phyloP scores from a whole-genome alignment of 768 basidiomycete species.

The Mycena vitilis region DNA sequence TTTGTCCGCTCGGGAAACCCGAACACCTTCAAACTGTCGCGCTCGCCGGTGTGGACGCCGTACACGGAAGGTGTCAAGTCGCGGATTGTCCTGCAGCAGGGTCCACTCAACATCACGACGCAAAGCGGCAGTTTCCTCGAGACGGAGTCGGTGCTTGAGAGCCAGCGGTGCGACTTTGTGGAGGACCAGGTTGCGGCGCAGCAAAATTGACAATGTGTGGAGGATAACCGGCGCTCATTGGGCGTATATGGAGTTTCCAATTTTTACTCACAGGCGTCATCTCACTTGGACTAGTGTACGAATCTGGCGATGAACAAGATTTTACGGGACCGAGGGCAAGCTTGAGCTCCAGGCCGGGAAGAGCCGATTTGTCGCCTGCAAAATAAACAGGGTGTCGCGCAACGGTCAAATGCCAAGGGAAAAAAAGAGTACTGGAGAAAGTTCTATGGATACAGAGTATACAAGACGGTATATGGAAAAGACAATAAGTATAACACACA shows the following conservation, averaged over 20 bases:
- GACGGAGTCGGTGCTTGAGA: slow-evolving; percentile 50
- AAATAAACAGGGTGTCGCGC: too few species aligned
- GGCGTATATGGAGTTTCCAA: too few species aligned
- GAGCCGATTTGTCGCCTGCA: too few species aligned
- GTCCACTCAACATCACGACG: slow-evolving; percentile 40
- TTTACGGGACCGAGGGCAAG: too few species aligned
- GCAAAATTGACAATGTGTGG: slow-evolving; percentile 46
- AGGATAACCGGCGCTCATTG: too few species aligned
- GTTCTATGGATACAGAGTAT: slow-evolving; percentile 9
- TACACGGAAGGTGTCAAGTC: slow-evolving; percentile 46
- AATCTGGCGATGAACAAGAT: too few species aligned
- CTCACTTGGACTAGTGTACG: too few species aligned
- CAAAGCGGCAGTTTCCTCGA: slow-evolving; percentile 57
- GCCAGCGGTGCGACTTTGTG: slow-evolving; percentile 51
- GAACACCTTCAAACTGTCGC: slow-evolving; percentile 63
- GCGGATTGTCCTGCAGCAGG: slow-evolving; percentile 62
- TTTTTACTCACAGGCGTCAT: too few species aligned
- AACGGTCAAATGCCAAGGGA: too few species aligned
- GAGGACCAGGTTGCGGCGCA: slow-evolving; percentile 46
- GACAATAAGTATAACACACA: not conserved
- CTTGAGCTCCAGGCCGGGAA: too few species aligned
- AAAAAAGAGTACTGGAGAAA: not conserved
- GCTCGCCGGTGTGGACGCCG: slow-evolving; percentile 62
- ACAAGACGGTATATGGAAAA: not conserved
- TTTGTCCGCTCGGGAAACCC: slow-evolving; percentile 70